Evolutionary conservation across 495 filamentous ascomycete species (phyloP).

Genomic region (Hapsidospora chrysogenum): DNA sequence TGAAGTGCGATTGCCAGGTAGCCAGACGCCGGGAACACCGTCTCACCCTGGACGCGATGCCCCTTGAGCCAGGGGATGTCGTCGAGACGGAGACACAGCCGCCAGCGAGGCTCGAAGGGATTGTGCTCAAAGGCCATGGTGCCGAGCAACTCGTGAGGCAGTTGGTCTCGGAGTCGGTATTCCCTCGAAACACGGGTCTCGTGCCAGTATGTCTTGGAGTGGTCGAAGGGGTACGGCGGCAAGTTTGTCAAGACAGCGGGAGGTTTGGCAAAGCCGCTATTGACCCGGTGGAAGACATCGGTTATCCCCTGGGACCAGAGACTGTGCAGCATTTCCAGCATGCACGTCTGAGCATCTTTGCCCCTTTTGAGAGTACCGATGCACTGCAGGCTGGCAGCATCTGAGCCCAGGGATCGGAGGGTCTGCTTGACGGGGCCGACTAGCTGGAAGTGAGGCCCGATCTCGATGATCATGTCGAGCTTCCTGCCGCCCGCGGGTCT

Average conservation of each 20-base stretch:
- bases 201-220: conserved; percentile 19
- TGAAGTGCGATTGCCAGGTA: conserved; percentile 39
- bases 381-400: conserved; percentile 5
- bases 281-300: conserved; percentile 24
- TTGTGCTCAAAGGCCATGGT: conserved; percentile 9
- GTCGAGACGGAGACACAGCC: conserved; percentile 16
- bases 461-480: conserved; percentile 23
- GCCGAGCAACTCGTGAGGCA: conserved; percentile 26
- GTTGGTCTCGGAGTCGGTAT: conserved; percentile 8
- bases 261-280: conserved; percentile 11
- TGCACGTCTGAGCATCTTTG: conserved; percentile 21
- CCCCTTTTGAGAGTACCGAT: conserved; percentile 8
- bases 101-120: conserved; percentile 17
- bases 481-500: conserved; percentile 16
- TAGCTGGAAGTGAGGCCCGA: conserved; percentile 41
- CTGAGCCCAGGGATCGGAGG: conserved; percentile 9
- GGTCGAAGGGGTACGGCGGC: conserved; percentile 29
- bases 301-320: conserved; percentile 26
- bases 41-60: conserved; percentile 28
- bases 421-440: conserved; percentile 31
- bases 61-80: conserved; percentile 33
- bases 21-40: conserved; percentile 43
- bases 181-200: conserved; percentile 17
- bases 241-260: conserved; percentile 16
- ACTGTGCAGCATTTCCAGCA: conserved; percentile 24